Base-by-base conservation (phyloP, 345 rosid genomes). In the Brassica carinata region DNA sequence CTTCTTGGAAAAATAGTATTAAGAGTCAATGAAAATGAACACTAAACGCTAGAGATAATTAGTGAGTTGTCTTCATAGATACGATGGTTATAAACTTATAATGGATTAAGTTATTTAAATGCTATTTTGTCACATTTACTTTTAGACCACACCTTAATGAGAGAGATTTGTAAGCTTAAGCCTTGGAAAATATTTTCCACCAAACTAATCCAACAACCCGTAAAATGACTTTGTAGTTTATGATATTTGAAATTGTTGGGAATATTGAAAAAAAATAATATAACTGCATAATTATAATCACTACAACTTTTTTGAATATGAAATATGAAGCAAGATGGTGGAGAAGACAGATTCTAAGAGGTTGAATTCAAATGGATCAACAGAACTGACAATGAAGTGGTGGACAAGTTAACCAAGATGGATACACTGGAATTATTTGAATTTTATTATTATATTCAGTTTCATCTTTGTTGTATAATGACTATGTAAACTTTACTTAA, bases 21-120 rank as follows among this genome's bases (percentile, higher is more conserved):
- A 45, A 18, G 69, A 74, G 66, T 51, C 75, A 62, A 34, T 74
- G 34, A 69, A 45, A 68, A 34, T 74, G 34, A 69, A 45, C 62
- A 33, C 27, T 31, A 38, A 74, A 33, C 38, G 53, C 3, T 26
- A 5, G 18, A 45, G 7, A 34, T 15, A 40, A 61, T 5, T 19
- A 62, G 3, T 8, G 71, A 74, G 3, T n/a, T 69, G 66, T 63
- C 34, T 67, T 74, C 65, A 45, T 31, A 14, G 9, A 59, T 31
- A 40, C 53, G 64, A 23, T 29, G 13, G 9, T 43, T 4, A 19
- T 19, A 19, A 19, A 19, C 23, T 19, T 19, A 19, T 72, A 51
- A 6, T 23, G 45, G 9, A 15, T n/a, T 53, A 51, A 51, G 23
- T 14, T 17, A 29, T 10, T n/a, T 7, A 29, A 45, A 27, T 57